These are phyloP conservation scores for Termitomyces titanicus DNA, from an alignment of 768 basidiomycete species.

Conservation along the genomic window DNA sequence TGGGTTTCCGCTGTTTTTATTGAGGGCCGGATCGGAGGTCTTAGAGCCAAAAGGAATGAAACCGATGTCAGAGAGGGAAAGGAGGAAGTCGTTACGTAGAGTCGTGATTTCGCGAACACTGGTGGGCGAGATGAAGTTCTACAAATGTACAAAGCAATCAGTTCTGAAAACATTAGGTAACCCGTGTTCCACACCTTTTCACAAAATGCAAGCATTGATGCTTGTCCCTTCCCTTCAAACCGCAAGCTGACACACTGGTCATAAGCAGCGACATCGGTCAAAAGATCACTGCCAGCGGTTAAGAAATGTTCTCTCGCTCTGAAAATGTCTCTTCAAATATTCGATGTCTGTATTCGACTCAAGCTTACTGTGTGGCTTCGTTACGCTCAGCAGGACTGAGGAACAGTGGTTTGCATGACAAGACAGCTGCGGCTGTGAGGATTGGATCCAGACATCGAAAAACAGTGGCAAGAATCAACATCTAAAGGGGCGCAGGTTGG, in stretches of 20 bases:
- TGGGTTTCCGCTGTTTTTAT: constrained; percentile 58
- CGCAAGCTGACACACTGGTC: constrained; percentile 54
- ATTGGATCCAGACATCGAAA: constrained; percentile 83
- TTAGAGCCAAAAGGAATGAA: constrained; percentile 51
- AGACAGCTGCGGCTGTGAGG: constrained; percentile 73
- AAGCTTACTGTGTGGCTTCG: constrained; percentile 62
- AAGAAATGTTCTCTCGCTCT: constrained; percentile 75
- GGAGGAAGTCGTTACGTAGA: constrained; percentile 74
- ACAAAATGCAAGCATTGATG: constrained; percentile 55
- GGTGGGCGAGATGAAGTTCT: constrained; percentile 82
- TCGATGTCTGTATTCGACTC: not conserved
- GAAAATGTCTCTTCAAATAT: not conserved
- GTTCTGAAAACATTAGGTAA: not conserved
- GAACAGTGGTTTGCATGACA: constrained; percentile 90
- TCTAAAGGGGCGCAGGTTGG: constrained; percentile 37
- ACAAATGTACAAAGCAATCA: not conserved
- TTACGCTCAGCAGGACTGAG: constrained; percentile 79
- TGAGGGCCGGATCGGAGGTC: constrained; percentile 49
- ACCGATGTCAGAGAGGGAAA: constrained; percentile 65
- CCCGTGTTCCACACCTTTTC: constrained; percentile 47
- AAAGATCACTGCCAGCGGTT: constrained; percentile 73
- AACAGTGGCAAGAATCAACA: constrained; percentile 81
- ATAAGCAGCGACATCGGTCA: constrained; percentile 80
- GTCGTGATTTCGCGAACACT: constrained; percentile 76
- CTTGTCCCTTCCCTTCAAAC: constrained; percentile 44